Conservation (phyloP, 169 alveolate species). For the Eimeria maxima region DNA sequence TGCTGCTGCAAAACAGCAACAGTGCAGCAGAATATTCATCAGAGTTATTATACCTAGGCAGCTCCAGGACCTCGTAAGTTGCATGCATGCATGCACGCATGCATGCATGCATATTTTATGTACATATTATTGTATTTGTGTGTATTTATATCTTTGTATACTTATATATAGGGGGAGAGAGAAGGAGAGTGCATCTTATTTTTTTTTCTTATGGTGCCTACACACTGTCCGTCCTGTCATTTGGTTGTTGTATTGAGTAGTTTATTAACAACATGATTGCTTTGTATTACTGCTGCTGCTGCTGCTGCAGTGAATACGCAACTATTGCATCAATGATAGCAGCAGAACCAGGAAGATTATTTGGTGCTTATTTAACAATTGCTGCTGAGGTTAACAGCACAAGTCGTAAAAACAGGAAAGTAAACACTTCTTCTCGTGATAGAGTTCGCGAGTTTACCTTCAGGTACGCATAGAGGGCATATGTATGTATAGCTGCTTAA, state of each 20-base stretch:
- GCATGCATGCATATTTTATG: not conserved
- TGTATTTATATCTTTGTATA: not conserved
- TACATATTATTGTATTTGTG: too few species aligned
- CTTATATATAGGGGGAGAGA: too few species aligned
- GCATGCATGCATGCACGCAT: not conserved
- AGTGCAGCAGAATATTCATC: not conserved
- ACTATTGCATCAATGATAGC: slow-evolving; percentile 12
- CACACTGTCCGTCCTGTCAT: too few species aligned
- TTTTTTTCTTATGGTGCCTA: too few species aligned
- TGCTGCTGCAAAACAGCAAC: not conserved
- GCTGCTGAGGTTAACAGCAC: slow-evolving; percentile 58
- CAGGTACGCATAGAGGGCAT: not conserved
- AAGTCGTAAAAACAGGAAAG: slow-evolving; percentile 14
- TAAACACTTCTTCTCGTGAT: not conserved
- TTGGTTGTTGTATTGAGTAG: too few species aligned
- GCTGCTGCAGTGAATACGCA: slow-evolving; percentile 35
- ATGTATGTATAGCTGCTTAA: too few species aligned
- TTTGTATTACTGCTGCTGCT: not conserved
- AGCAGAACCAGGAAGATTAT: slow-evolving; percentile 1
- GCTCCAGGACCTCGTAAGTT: slow-evolving; percentile 52
- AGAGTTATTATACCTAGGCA: slow-evolving; percentile 17
- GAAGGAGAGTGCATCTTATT: too few species aligned
- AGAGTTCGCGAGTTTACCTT: not conserved
- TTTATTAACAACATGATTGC: too few species aligned
- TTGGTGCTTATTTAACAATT: slow-evolving; percentile 39